Evolutionary conservation across 1,284 basidiomycete species (phyloP), one percentile per base, ranked within the genome.

Genomic region (Schizophyllum commune): DNA sequence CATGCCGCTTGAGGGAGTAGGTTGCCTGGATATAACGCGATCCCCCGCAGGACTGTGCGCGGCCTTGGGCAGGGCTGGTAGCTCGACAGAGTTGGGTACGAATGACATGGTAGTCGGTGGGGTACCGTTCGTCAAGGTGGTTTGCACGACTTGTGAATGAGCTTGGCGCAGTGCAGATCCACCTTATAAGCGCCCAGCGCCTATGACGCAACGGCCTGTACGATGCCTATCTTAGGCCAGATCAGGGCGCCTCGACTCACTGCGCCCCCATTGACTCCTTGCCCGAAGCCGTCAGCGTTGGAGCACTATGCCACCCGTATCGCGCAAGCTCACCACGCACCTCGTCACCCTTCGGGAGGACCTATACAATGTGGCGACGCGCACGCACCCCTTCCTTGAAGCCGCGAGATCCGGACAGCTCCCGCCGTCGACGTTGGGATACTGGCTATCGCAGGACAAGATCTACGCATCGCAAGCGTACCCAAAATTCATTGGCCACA

Each of bases 401-500:
- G 39, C 39, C 17, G 39, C 39, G 4, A 17, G 39, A 47, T 47
- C 39, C 39, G 39, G 39, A 17, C 9, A 47, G 39, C 39, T 47
- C 39, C 39, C 39, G 17, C 4, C 39, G 39, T 47, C 39, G 4
- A 47, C 39, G 19, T 13, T 55, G 20, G 53, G 20, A 15, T 55
- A 55, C 53, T 63, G 62, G 62, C 59, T 63, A 2, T 54, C 62
- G 32, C 62, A 63, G 32, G 62, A 63, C 62, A 59, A 54, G 32
- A 63, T 63, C 53, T 63, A 63, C 57, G 62, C 62, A 8, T 55
- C 58, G 6, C 57, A 60, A 6, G 62, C 62, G 15, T 63, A 63
- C 20, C 62, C 62, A 7, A 47, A 39, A 21, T 63, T 63, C 56
- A 63, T 63, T 52, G 62, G 59, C 34, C 20, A 56, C 6, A 58